These are phyloP conservation scores for Pyrenophora graminea DNA, from an alignment of 2,329 filamentous ascomycete species.

Conservation along the genomic window DNA sequence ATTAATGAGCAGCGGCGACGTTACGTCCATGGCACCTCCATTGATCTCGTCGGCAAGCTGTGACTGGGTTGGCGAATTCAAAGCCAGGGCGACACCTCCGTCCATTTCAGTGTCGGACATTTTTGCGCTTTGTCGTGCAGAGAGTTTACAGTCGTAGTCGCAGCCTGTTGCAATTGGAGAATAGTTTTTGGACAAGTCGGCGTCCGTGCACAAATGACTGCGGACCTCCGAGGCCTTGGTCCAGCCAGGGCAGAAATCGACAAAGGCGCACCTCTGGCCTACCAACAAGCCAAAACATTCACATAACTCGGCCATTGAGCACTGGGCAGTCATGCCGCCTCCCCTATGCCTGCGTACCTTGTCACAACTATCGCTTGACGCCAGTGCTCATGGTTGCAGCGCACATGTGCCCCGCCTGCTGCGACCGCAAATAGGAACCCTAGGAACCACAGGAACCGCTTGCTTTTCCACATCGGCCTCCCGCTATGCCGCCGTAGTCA, in stretches of 20 bases:
- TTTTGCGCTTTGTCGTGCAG: not conserved
- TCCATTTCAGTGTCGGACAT: constrained; percentile 42
- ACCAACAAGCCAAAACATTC: too few species aligned
- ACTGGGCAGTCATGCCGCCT: constrained; percentile 34
- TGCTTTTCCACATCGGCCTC: constrained; percentile 44
- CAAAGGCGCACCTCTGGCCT: not conserved
- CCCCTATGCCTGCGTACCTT: constrained; percentile 40
- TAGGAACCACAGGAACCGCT: constrained; percentile 6
- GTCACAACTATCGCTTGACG: constrained; percentile 38
- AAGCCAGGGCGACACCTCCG: constrained; percentile 30
- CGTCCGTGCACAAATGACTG: constrained; percentile 19
- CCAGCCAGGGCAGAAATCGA: constrained; percentile 18
- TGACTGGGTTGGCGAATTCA: constrained; percentile 27
- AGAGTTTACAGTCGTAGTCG: not conserved
- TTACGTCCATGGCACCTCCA: constrained; percentile 41
- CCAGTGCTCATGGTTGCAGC: constrained; percentile 24
- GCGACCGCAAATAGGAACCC: constrained; percentile 19
- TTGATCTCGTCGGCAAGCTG: constrained; percentile 38
- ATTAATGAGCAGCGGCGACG: constrained; percentile 21
- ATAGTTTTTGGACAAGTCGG: constrained; percentile 23
- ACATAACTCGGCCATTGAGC: constrained; percentile 30
- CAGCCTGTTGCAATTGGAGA: constrained; percentile 6
- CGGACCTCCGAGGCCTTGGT: constrained; percentile 34
- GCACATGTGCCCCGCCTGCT: constrained; percentile 28
- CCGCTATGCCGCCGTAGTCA: constrained; percentile 30